Conservation (phyloP, 2,329 filamentous ascomycete species). For the Pyrenochaeta sp. region DNA sequence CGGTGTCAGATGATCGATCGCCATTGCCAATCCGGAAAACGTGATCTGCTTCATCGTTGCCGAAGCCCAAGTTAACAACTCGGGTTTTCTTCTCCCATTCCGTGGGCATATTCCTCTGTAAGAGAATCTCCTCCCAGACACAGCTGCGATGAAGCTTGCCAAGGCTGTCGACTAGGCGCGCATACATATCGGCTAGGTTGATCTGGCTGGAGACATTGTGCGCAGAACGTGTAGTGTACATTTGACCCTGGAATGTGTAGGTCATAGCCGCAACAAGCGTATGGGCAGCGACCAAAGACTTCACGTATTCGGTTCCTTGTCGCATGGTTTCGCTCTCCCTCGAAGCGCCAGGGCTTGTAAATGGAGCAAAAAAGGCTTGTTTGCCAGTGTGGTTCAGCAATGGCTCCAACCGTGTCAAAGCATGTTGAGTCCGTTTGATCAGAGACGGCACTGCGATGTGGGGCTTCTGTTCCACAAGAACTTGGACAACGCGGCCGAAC, state of each 20-base stretch:
- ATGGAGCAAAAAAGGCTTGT: constrained; percentile 73
- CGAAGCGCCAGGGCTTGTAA: constrained; percentile 53
- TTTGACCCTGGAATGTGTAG: constrained; percentile 71
- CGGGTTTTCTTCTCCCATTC: constrained; percentile 64
- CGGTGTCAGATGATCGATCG: constrained; percentile 23
- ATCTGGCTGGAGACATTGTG: constrained; percentile 74
- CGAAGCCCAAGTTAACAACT: constrained; percentile 50
- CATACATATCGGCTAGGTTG: constrained; percentile 86
- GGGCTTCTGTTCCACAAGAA: constrained; percentile 80
- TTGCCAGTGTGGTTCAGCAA: constrained; percentile 63
- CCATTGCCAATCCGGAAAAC: constrained; percentile 45
- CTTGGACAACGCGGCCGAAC: constrained; percentile 75
- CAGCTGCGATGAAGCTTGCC: constrained; percentile 80
- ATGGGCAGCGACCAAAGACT: constrained; percentile 78
- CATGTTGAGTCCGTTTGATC: constrained; percentile 73
- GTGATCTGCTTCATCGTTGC: constrained; percentile 49
- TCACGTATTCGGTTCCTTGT: constrained; percentile 78
- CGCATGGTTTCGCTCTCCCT: constrained; percentile 49
- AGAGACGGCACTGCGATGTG: constrained; percentile 83
- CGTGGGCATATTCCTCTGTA: constrained; percentile 76
- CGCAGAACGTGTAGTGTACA: constrained; percentile 69
- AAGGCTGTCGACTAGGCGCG: constrained; percentile 74
- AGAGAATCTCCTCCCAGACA: constrained; percentile 81
- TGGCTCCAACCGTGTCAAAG: constrained; percentile 72
- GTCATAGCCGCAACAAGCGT: constrained; percentile 78